phyloP scores from a whole-genome alignment of 306 rosid species.

The Quercus aquifolioides region DNA sequence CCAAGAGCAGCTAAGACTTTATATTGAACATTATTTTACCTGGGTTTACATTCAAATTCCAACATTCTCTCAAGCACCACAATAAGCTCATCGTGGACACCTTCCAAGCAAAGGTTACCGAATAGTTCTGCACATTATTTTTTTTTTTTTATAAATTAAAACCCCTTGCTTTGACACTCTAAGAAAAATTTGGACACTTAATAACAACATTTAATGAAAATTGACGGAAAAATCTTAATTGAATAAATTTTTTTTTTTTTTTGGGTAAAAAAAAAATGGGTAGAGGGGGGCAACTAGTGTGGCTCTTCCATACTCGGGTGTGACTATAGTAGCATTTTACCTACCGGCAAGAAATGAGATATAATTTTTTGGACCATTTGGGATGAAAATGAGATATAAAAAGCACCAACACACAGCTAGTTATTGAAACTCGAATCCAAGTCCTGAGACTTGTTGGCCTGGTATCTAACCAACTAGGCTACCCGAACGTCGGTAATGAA shows the following conservation, averaged over 20 bases:
- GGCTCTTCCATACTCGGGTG: fast-evolving
- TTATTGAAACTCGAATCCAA: too few relatives aligned
- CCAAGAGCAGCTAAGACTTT: constrained; percentile 57
- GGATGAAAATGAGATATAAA: too few relatives aligned
- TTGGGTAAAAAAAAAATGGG: too few relatives aligned
- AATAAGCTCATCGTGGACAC: constrained; percentile 30
- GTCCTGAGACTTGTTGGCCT: too few relatives aligned
- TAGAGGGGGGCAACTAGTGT: too few relatives aligned
- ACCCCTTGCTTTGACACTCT: constrained; percentile 41
- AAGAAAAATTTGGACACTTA: constrained; percentile 25
- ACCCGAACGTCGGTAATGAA: too few relatives aligned
- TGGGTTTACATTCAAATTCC: constrained; percentile 42
- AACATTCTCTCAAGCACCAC: constrained; percentile 41
- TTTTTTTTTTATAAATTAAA: constrained; percentile 28
- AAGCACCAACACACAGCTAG: too few relatives aligned
- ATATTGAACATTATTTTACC: constrained; percentile 35
- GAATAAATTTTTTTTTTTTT: too few relatives aligned
- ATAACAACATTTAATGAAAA: too few relatives aligned
- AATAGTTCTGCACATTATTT: constrained; percentile 43
- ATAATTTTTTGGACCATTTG: too few relatives aligned
- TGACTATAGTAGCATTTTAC: fast-evolving
- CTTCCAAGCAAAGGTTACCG: constrained; percentile 50
- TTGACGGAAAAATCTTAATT: fast-evolving
- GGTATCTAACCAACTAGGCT: too few relatives aligned
- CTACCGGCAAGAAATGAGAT: too few relatives aligned